Evolutionary conservation across 305 asterid species (phyloP), one percentile per base, ranked within the genome.

Genomic region (Euphrasia arctica): DNA sequence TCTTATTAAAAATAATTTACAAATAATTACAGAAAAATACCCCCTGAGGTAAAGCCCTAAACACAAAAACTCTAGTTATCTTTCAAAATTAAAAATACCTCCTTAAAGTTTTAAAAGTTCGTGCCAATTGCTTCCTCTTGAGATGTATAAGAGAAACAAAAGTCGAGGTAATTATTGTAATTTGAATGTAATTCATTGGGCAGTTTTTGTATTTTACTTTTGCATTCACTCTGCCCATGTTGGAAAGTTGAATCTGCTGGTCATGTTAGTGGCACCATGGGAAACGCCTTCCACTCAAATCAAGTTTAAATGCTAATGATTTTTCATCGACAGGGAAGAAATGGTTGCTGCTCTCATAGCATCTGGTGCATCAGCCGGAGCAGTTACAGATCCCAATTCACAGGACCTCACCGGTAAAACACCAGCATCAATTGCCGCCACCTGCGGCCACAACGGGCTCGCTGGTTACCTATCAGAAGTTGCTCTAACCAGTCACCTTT

Each of bases 381-480:
- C 96, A 60, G 91, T 94, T 64, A 88, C 98, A 27, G 99, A 94
- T 70, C 96, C 99, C 71, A 88, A 65, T 59, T 45, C 88, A 62
- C 77, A 82, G 67, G 91, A 94, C 67, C 94, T 74, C 60, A 82
- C 64, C 22, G 99, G 99, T 58, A 80, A 85, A 87, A 87, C 95
- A 51, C 86, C 99, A 2, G 97, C 97, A 70, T 76, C 83, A 10
- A 64, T 94, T 66, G 99, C 99, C 66, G 83, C 88, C 34, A 56
- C 79, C 63, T 75, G 47, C 31, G 97, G 83, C 88, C 31, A 59
- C 79, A 82, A 54, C 54, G 98, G 96, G 72, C 96, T 94, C 41
- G 99, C 99, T 12, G 99, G 96, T 43, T 94, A 90, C 70, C 96
- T 94, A 52, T 90, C 99, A 42, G 99, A 94, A 79, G 80, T 85